Evolutionary conservation across 495 filamentous ascomycete species (phyloP), one percentile per base, ranked within the genome.

Genomic region (Penicillium diatomitis): DNA sequence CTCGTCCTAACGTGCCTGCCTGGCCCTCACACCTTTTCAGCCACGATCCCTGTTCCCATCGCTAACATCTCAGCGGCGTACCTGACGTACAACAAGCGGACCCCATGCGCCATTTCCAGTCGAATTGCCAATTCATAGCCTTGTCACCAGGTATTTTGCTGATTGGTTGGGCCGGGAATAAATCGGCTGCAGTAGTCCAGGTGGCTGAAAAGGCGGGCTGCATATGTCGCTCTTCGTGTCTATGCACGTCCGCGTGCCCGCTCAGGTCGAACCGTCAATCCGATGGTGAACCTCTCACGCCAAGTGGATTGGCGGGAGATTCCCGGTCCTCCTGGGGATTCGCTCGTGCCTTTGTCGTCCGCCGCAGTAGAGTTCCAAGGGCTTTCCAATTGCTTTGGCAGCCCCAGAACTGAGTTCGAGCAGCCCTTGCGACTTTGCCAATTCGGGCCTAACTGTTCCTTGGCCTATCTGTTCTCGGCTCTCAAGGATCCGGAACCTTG

Each of bases 91-190:
- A 49, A 53, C 29, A 58, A 48, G 54, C 57, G 44, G 57, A 52
- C 50, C 49, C 56, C 46, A 63, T 63, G 60, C 60, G 50, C 52
- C 46, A 60, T 48, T 58, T 53, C 57, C 62, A 57, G 64, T 49
- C 62, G 49, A 46, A 44, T 54, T 63, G 54, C 55, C 42, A 62
- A 65, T 57, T 61, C 51, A 47, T 58, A 62, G 56, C 40, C 49
- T 53, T 52, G 32, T 50, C 32, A 39, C 38, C 42, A 65, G 56
- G 57, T 60, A 69, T 66, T 67, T 68, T 56, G 53, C 53, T 68
- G 57, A 71, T 69, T 68, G 68, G 64, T 50, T 44, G 32, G 29
- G 52, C 41, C 46, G 41, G 46, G 55, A 52, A 35, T 55, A 60
- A 60, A 52, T 58, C 58, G 49, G 55, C 54, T 46, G 56, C 59